Base-by-base conservation (phyloP, 73 alveolate genomes). In the Paramecium tetraurelia region DNA sequence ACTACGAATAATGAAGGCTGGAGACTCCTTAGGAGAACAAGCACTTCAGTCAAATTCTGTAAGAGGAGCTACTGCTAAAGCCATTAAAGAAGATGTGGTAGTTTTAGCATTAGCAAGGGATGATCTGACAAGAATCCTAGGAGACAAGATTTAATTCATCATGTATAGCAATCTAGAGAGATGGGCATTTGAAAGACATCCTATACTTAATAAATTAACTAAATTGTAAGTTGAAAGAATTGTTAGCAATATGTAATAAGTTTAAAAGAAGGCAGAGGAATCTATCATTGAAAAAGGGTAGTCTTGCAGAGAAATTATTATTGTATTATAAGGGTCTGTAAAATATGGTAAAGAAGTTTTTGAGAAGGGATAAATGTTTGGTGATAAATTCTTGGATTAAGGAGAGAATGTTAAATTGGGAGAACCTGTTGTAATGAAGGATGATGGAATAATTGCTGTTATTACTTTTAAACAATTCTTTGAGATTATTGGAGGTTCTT, bases 41-140 rank as follows among this genome's bases (percentile, higher is more conserved):
- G 89, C 94, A 11, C 59, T 93, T 16, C 58, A 85, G 18, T 57
- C 89, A 2, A 93, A 92, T 77, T 92, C 89, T 40, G 43, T 40
- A 11, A 86, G 97, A 93, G 89, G 94, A 22, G 97, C 97, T 14
- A 93, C 97, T 16, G 96, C 88, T 10, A 93, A 29, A 59, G 96
- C 97, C 21, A 80, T 48, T 21, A 80, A 89, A 71, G 84, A 63
- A 27, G 87, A 89, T 50, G 96, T 72, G 1, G 38, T 58, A n/a
- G 44, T 87, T 40, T 88, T 90, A 38, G 85, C 89, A 3, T 53
- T 94, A n/a, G 58, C 85, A 12, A 31, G 93, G 59, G 95, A 94
- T 46, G 96, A 94, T 41, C 58, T 94, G 27, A 50, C 86, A 12
- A 93, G 87, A 58, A 86, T 93, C 9, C 33, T 94, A 7, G 96